Evolutionary conservation across 257 asterid species (phyloP), one percentile per base, ranked within the genome.

Genomic region (Fraxinus excelsior): DNA sequence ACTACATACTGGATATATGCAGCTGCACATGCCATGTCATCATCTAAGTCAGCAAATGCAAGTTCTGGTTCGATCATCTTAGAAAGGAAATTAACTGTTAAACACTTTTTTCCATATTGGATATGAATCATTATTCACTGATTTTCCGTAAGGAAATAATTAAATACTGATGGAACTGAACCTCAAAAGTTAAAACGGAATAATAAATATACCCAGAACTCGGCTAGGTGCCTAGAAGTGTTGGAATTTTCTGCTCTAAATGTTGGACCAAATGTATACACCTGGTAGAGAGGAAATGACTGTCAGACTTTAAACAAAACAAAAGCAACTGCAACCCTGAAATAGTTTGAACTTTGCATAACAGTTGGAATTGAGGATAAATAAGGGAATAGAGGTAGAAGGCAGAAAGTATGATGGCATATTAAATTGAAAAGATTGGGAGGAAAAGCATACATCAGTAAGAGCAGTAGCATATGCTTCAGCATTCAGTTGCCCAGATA

Each of bases 1-100:
- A 96, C 99, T 87, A 96, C 99, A 80, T 96, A 96, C 98, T 96
- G 98, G 97, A 96, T 98, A 91, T 93, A 96, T 77, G 98, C 98
- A 60, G 97, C 88, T 73, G 98, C 99, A 88, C 99, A 96, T 82
- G 97, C 97, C 98, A 93, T 93, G 91, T 96, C 98, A 85, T 96
- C 99, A 65, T 93, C 97, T 76, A 96, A 85, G 85, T 96, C 96
- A 76, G 99, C 98, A 86, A 93, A 93, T 67, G 99, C 99, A 74
- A 96, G 96, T 81, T 96, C 99, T 49, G 99, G 98, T 76, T 96
- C 99, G 44, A 96, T 96, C 99, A 96, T 96, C 99, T 95, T 64
- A 84, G 80, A 82, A 80, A 79, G 86, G 74, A 44, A 78, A 70
- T 34, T 34, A 76, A 72, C 69, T 79, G 75, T 84, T 76, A 81